Base-by-base conservation (phyloP, 768 basidiomycete species). In the Pisolithus orientalis region DNA sequence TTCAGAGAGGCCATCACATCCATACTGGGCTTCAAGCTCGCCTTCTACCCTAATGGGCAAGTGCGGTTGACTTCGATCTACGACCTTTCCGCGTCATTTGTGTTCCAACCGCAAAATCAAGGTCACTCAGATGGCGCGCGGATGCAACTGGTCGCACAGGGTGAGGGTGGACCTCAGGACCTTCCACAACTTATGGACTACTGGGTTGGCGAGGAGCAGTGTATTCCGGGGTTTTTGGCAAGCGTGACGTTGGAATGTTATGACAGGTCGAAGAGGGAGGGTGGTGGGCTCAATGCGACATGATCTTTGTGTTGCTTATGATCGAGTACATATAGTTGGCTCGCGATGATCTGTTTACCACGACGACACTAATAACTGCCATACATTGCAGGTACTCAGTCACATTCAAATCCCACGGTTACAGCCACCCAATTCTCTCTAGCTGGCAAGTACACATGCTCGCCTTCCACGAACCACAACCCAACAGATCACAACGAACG, bases 1-100 rank as follows among this genome's bases (percentile, higher is more conserved):
- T 95, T 98, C 74, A 82, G 90, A 38, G 90, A 94, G 63, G 85
- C 93, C 6, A 87, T 97, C 53, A 84, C 87, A 4, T 84, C 88
- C 0, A 86, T 98, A 46, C 79, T 97, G 0, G 95, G 94, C 6
- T 84, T 93, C 63, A 92, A 95, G 61, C 80, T 97, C 47, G 85
- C 87, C 1, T 96, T 97, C 65, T 90, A 90, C 62, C 89, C 87
- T 14, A 92, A 91, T 47, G 94, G 94, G 0, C 84, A 91, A 59
- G 86, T 97, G 46, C 80, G 90, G 21, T 83, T 96, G 54, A 94
- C 93, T 5, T 88, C 87, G n/a, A 78, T 90, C 59, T 97, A 87
- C 70, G 94, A 96, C 56, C 80, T 90, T 6, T 79, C 79, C 49
- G 88, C 91, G 28, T 84, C 87, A 45, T 94, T 96, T 63, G 87